phyloP scores from a whole-genome alignment of 768 basidiomycete species.

The Leucocoprinus leucothites region DNA sequence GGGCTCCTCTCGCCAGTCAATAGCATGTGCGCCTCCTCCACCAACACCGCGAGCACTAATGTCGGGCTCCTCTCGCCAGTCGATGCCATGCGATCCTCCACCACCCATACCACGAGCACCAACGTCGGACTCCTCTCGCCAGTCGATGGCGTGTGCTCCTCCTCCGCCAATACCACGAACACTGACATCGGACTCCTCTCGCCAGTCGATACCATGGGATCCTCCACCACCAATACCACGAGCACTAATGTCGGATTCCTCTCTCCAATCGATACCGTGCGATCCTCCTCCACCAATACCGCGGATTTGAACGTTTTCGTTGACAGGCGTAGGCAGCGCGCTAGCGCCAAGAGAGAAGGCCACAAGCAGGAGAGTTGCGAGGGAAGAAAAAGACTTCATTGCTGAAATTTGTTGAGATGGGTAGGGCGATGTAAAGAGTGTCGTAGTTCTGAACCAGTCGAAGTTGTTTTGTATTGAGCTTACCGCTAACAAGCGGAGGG shows the following conservation, averaged over 20 bases:
- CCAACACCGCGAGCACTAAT: no score
- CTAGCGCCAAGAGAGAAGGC: slow-evolving; percentile 3
- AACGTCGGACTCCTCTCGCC: no score
- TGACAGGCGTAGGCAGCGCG: background rate
- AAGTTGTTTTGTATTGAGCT: background rate
- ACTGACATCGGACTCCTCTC: background rate
- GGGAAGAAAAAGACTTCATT: slow-evolving; percentile 1
- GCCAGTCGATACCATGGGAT: no score
- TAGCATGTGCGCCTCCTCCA: background rate
- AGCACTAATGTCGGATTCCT: no score
- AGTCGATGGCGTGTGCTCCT: background rate
- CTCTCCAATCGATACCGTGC: no score
- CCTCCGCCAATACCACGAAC: background rate
- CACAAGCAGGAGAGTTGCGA: background rate
- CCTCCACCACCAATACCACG: no score
- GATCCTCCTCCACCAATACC: background rate
- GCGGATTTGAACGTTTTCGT: background rate
- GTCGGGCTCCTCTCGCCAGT: no score
- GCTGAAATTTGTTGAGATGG: background rate
- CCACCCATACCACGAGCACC: no score
- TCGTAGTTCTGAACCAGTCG: background rate
- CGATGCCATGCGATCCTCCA: no score
- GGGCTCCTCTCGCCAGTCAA: no score
- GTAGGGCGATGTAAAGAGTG: slow-evolving; percentile 2
- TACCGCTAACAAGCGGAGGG: background rate